Evolutionary conservation across 495 filamentous ascomycete species (phyloP), one percentile per base, ranked within the genome.

Genomic region (Xylaria nigripes): DNA sequence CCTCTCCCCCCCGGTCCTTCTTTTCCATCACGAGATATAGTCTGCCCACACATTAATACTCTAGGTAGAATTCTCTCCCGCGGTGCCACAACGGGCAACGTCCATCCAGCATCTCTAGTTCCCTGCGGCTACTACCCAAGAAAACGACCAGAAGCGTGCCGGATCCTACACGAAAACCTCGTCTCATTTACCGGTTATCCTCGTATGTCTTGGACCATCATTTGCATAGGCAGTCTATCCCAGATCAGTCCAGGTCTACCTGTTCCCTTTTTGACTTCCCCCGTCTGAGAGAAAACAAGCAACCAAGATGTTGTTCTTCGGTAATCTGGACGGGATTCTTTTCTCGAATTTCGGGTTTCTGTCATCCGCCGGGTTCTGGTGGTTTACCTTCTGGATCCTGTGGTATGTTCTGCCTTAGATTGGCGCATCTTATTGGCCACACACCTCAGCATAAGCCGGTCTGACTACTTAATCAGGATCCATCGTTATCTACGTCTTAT

Each of bases 401-500:
- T 76, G 73, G 74, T 78, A 68, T 61, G 67, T 67, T 56, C 42
- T 59, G 10, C 19, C 3, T 6, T 38, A 45, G 22, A 50, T 55
- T 29, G 46, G 46, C 16, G 15, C 47, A 18, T 27, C 49, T 19
- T 30, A 50, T 54, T 52, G 34, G 51, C 45, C 36, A 30, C 7
- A n/a, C 18, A 50, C 30, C 21, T 45, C 45, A 53, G 27, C 46
- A 48, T 19, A 32, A 3, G n/a, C 15, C 15, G 18, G 36, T 56
- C 60, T 68, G 57, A 64, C 58, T 51, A 22, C 16, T 16, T 34
- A 25, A 42, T 29, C 51, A 78, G 75, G 72, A 29, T 78, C n/a
- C 66, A 72, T 61, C 69, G 76, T 0, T 80, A 78, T 50, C 30
- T 75, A 8, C 77, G 77, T 27, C 61, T 79, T 25, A 36, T 76